phyloP scores from a whole-genome alignment of 371 early-diverging fungal species.

The Parasitella parasitica region DNA sequence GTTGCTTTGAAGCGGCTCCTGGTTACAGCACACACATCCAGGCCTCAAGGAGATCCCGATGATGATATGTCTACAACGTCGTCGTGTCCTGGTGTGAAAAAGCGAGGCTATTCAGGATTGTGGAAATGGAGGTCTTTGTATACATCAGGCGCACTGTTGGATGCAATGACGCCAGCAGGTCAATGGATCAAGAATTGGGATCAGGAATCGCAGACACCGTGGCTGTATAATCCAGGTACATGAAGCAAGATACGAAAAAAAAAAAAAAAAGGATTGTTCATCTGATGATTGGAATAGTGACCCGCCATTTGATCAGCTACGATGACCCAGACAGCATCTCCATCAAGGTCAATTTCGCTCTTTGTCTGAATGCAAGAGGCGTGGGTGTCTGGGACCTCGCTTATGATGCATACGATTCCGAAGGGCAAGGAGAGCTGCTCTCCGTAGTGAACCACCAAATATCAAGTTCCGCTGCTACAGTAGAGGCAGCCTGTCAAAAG shows the following conservation, averaged over 20 bases:
- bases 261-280: no score
- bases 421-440: conserved; percentile 2
- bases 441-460: not conserved
- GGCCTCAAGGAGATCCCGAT: conserved; percentile 14
- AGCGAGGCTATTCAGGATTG: conserved; percentile 48
- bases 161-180: conserved; percentile 42
- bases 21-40: conserved; percentile 7
- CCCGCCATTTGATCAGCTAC: conserved; percentile 58
- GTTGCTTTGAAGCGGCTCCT: conserved; percentile 1
- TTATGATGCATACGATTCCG: not conserved
- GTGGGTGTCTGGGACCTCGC: conserved; percentile 15
- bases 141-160: conserved; percentile 52
- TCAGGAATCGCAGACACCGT: conserved; percentile 54
- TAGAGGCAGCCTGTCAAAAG: not conserved
- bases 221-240: conserved; percentile 56
- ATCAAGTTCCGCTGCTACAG: not conserved
- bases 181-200: conserved; percentile 68
- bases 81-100: conserved; percentile 1
- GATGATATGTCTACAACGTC: not conserved
- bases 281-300: not conserved
- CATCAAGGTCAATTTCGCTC: conserved; percentile 52
- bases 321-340: conserved; percentile 58
- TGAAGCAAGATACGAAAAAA: not conserved
- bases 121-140: conserved; percentile 67
- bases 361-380: conserved; percentile 38